Percentiles rank a stretch among this genome's conserved stretches.
phyloP scores from a whole-genome alignment of 116 monocot species.

The Zostera marina region DNA sequence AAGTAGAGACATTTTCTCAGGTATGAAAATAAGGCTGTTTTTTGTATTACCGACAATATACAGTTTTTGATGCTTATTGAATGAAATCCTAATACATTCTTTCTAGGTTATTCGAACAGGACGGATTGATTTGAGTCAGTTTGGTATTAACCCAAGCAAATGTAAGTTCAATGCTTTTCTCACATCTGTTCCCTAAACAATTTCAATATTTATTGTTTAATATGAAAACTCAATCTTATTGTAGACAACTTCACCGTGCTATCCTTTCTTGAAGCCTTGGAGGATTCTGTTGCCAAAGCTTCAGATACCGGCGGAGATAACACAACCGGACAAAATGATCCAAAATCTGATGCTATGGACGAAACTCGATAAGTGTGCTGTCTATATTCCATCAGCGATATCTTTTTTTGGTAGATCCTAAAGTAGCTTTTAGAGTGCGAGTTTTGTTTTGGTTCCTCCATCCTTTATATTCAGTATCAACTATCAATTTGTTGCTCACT shows the following conservation, averaged over 20 bases:
- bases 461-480: too few species aligned
- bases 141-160: constrained; percentile 89
- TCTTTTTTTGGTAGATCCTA: background rate
- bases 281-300: constrained; percentile 56
- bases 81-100: too few species aligned
- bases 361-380: constrained; percentile 26
- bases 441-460: too few species aligned
- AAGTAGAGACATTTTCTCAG: constrained; percentile 84
- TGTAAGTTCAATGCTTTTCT: constrained; percentile 28
- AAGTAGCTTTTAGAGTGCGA: too few species aligned
- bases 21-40: constrained; percentile 18
- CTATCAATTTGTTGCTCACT: too few species aligned
- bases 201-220: too few species aligned
- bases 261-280: constrained; percentile 91
- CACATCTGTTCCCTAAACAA: too few species aligned
- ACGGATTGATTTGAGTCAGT: constrained; percentile 75
- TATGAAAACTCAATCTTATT: background rate
- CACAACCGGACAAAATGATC: constrained; percentile 15
- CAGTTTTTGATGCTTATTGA: too few species aligned
- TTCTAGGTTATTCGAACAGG: constrained; percentile 84
- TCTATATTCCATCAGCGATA: too few species aligned
- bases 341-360: constrained; percentile 50
- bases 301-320: constrained; percentile 14
- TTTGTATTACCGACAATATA: background rate
- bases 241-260: constrained; percentile 77